These are phyloP conservation scores for Apophysomyces elegans DNA, from an alignment of 371 early-diverging fungal genomes.

Conservation along the genomic window DNA sequence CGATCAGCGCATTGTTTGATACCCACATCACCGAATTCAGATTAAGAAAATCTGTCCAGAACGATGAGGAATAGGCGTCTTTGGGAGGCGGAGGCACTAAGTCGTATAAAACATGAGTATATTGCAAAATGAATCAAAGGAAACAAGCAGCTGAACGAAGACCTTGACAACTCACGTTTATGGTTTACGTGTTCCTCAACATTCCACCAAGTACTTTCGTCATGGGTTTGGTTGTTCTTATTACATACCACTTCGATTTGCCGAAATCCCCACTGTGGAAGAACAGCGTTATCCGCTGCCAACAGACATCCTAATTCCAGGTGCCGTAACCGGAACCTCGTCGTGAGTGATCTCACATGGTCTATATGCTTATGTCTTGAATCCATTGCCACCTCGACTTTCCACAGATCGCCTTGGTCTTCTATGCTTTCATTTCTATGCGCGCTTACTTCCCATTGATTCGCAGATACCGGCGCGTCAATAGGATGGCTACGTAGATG, in stretches of 20 bases:
- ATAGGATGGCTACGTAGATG: slow-evolving; percentile 87
- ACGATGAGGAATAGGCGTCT: slow-evolving; percentile 71
- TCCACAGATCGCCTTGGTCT: slow-evolving; percentile 91
- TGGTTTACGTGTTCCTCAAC: slow-evolving; percentile 89
- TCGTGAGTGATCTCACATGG: slow-evolving; percentile 74
- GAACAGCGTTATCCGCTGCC: slow-evolving; percentile 66
- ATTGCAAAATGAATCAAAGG: not conserved
- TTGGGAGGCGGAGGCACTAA: slow-evolving; percentile 64
- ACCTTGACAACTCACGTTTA: slow-evolving; percentile 31
- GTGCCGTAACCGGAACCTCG: slow-evolving; percentile 90
- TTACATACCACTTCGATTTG: slow-evolving; percentile 96
- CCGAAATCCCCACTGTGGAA: slow-evolving; percentile 99
- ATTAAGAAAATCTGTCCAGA: slow-evolving; percentile 88
- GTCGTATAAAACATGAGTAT: not conserved
- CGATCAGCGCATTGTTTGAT: slow-evolving; percentile 96
- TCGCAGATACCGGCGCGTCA: slow-evolving; percentile 80
- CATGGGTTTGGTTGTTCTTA: slow-evolving; percentile 56
- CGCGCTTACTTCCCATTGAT: slow-evolving; percentile 89
- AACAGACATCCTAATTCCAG: slow-evolving; percentile 78
- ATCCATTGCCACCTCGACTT: slow-evolving; percentile 82
- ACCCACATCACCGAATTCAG: slow-evolving; percentile 97
- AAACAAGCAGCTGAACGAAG: not conserved
- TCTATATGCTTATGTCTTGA: slow-evolving; percentile 33
- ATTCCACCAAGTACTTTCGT: slow-evolving; percentile 88
- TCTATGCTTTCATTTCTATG: slow-evolving; percentile 63